These are phyloP conservation scores for Fusarium foetens DNA, from an alignment of 2,329 filamentous ascomycete genomes.

Conservation along the genomic window DNA sequence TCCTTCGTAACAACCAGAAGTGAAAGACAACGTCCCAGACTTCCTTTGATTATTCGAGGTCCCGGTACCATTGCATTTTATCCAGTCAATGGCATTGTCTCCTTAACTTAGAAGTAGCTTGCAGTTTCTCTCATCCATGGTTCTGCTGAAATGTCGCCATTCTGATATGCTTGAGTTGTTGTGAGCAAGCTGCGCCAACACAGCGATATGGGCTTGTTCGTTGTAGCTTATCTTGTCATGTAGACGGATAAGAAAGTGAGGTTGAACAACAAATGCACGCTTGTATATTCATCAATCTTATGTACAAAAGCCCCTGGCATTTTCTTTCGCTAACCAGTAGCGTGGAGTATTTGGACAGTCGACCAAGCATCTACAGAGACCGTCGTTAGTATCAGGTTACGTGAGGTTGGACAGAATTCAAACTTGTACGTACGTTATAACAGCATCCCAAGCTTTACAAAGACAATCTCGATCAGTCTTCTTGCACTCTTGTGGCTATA, in stretches of 20 bases:
- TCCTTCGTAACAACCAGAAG: no score
- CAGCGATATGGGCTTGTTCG: no score
- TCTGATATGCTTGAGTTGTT: no score
- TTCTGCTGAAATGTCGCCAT: background rate
- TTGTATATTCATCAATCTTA: background rate
- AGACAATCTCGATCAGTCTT: constrained; percentile 1
- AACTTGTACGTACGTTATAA: background rate
- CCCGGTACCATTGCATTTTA: background rate
- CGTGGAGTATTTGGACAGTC: background rate
- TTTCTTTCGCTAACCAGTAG: constrained; percentile 14
- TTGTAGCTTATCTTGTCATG: no score
- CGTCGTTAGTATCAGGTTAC: fast-evolving
- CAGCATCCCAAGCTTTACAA: constrained; percentile 10
- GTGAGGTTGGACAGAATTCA: fast-evolving
- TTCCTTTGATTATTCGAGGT: background rate
- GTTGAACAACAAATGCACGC: background rate
- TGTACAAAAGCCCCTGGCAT: constrained; percentile 5
- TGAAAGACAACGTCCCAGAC: background rate
- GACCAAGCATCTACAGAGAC: background rate
- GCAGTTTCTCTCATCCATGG: no score
- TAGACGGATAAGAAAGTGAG: no score
- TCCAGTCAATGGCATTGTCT: background rate
- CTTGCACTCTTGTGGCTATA: constrained; percentile 3
- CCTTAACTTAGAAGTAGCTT: background rate
- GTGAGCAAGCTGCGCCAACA: no score